Evolutionary conservation across 352 stramenopile genomes (phyloP), one percentile per base, ranked within the genome.

Genomic region (Phytophthora pisi): DNA sequence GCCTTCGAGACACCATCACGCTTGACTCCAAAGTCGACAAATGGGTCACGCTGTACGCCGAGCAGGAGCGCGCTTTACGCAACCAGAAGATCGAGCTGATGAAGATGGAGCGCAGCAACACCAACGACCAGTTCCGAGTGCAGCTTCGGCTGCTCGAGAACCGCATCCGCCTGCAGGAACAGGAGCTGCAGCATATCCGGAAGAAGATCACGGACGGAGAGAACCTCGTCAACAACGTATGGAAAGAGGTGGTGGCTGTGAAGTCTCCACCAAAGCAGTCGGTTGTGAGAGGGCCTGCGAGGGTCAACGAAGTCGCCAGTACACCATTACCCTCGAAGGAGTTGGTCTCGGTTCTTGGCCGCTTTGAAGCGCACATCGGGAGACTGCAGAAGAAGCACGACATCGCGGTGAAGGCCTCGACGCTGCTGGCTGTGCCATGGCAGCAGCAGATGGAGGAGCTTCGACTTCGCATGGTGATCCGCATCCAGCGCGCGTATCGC

Each of bases 371-470:
- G 4, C 72, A 84, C 40, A 75, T 92, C 10, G 70, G 70, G n/a
- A 73, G 77, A 15, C 57, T 89, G 4, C 74, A 93, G 46, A 72
- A 70, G 24, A 86, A 81, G 40, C 69, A 91, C 43, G 71, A 84
- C 20, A 77, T 92, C 30, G 80, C 86, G 52, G 61, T 87, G 18
- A 87, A 90, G 46, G 77, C 86, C 0, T 82, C 81, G 1, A 67
- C 64, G 15, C 50, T 88, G 26, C 53, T 92, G 10, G 62, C 80
- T 23, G 81, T 82, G 15, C 75, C 83, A 0, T 95, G 87, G 87
- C 75, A 89, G 50, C 64, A 88, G 61, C 85, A 95, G 57, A 80
- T 93, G 69, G 77, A 93, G 24, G 84, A 88, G 15, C 61, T 92
- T 7, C 58, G 84, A 43, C 42, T 89, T 2, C 83, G 79, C 8